Percentiles rank a stretch among this genome's conserved stretches.
Evolutionary conservation across 2,329 filamentous ascomycete genomes (phyloP).

Genomic region (Trichoderma guizhouense): DNA sequence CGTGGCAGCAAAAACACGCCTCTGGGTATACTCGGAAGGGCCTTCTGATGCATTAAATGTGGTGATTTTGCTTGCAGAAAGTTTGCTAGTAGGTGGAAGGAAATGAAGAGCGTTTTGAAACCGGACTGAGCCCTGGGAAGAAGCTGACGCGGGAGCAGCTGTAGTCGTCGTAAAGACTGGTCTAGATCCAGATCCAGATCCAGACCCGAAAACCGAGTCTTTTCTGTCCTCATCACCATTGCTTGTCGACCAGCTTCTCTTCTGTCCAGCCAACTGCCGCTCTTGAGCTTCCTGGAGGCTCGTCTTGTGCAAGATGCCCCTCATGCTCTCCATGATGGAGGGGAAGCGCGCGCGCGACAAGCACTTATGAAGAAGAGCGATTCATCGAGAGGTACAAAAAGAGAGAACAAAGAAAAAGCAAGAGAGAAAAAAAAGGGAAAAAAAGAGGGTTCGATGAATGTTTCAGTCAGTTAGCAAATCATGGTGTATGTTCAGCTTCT

Average conservation of each 20-base stretch:
- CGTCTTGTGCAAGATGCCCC: conserved; percentile 46
- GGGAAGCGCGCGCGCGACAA: background rate
- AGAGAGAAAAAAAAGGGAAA: background rate
- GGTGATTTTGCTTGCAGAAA: conserved; percentile 47
- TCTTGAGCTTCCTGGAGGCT: conserved; percentile 47
- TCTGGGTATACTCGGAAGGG: conserved; percentile 56
- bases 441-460: background rate
- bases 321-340: conserved; percentile 39
- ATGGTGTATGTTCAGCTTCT: background rate
- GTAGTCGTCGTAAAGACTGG: background rate
- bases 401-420: background rate
- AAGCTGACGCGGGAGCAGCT: background rate
- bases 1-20: conserved; percentile 49
- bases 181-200: background rate
- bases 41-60: conserved; percentile 23
- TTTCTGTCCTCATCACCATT: conserved; percentile 17
- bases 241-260: conserved; percentile 38
- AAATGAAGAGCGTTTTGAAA: conserved; percentile 36
- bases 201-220: background rate
- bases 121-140: conserved; percentile 22
- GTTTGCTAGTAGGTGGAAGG: conserved; percentile 29
- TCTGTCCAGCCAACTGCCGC: conserved; percentile 45
- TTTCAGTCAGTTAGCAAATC: background rate
- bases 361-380: background rate
- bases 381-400: background rate